phyloP scores from a whole-genome alignment of 2,329 filamentous ascomycete species.

The Pseudogymnoascus sp. region DNA sequence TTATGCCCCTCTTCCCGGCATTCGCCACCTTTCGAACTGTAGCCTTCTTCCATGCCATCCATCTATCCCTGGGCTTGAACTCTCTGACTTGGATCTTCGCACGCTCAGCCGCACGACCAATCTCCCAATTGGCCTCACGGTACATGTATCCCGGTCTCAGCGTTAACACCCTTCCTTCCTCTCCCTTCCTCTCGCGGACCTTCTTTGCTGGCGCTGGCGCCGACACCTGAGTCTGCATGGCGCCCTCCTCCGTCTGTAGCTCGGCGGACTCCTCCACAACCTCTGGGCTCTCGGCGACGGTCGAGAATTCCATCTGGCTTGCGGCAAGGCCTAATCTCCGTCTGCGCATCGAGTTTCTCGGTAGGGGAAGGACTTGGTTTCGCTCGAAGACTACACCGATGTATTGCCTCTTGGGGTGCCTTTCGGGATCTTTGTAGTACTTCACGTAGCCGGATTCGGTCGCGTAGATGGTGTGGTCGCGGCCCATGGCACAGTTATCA shows the following conservation, averaged over 20 bases:
- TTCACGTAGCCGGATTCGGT: slow-evolving; percentile 83
- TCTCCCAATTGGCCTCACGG: slow-evolving; percentile 58
- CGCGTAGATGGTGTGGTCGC: slow-evolving; percentile 93
- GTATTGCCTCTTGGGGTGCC: slow-evolving; percentile 81
- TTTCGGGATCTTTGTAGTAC: slow-evolving; percentile 83
- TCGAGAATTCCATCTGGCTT: slow-evolving; percentile 33
- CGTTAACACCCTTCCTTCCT: slow-evolving; percentile 29
- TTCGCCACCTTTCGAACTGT: slow-evolving; percentile 39
- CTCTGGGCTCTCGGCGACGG: slow-evolving; percentile 10
- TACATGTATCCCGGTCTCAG: slow-evolving; percentile 53
- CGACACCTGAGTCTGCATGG: slow-evolving; percentile 11
- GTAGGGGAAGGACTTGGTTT: slow-evolving; percentile 68
- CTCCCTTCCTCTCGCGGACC: slow-evolving; percentile 24
- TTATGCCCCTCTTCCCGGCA: slow-evolving; percentile 45
- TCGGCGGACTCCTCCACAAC: slow-evolving; percentile 11
- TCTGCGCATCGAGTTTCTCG: slow-evolving; percentile 61
- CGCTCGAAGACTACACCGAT: slow-evolving; percentile 89
- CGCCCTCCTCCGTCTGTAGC: slow-evolving; percentile 13
- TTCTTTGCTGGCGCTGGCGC: slow-evolving; percentile 10
- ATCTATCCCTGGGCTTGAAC: slow-evolving; percentile 46
- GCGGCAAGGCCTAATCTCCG: slow-evolving; percentile 68
- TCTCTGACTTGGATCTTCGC: slow-evolving; percentile 48
- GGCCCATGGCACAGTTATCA: slow-evolving; percentile 90
- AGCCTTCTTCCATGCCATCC: slow-evolving; percentile 56
- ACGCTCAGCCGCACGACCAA: slow-evolving; percentile 54